Percentiles rank a stretch among this genome's conserved stretches.
phyloP scores from a whole-genome alignment of 306 rosid species.

The Malus sieversii region DNA sequence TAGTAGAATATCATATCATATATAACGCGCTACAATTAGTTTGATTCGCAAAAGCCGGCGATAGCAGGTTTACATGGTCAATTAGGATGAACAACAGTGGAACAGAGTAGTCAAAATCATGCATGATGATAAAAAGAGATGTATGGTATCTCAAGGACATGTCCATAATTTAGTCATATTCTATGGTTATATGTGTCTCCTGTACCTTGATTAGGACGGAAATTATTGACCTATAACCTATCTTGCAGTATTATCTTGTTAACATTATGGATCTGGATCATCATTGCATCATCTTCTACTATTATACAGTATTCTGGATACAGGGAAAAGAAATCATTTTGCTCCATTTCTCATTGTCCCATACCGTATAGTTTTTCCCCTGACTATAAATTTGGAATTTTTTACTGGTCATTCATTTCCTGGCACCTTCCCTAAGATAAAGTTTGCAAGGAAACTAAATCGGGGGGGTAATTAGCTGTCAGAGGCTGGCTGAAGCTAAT shows the following conservation, averaged over 20 bases:
- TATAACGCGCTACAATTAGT: background rate
- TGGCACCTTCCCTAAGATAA: background rate
- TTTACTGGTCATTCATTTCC: background rate
- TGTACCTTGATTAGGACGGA: background rate
- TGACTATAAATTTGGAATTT: no score
- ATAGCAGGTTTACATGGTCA: background rate
- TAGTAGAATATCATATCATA: background rate
- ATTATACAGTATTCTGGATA: background rate
- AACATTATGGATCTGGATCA: background rate
- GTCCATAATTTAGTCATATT: background rate
- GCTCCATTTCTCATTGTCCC: background rate
- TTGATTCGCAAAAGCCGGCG: constrained; percentile 4
- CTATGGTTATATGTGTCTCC: background rate
- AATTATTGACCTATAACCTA: background rate
- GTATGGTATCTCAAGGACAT: background rate
- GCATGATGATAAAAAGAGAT: background rate
- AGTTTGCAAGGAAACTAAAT: background rate
- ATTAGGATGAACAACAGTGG: background rate
- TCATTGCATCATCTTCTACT: background rate
- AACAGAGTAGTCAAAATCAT: background rate
- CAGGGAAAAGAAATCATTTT: background rate
- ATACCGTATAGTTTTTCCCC: background rate
- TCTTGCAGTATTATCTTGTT: background rate
- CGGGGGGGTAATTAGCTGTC: background rate
- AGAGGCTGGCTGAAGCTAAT: background rate